Conservation (phyloP, 305 asterid genomes). For the Fraxinus dipetala region DNA sequence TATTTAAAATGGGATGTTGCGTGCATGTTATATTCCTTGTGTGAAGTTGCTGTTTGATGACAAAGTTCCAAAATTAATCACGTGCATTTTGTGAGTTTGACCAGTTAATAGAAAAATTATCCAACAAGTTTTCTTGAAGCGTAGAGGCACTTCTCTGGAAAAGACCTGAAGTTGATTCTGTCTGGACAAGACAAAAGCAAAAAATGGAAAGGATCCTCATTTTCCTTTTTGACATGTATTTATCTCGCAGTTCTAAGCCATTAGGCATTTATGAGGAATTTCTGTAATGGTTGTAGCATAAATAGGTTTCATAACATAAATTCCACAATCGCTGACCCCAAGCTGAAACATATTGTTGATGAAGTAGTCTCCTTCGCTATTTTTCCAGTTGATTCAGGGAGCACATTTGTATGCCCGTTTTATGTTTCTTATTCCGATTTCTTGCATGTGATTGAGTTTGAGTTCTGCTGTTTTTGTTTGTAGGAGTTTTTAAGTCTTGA, state of each 20-base stretch:
- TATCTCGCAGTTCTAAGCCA: background rate
- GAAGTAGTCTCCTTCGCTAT: background rate
- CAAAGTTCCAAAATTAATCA: slow-evolving; percentile 6
- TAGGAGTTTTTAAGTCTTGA: slow-evolving; percentile 35
- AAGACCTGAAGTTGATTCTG: background rate
- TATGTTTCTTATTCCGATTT: slow-evolving; percentile 4
- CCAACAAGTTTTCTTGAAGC: background rate
- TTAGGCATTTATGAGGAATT: slow-evolving; percentile 11
- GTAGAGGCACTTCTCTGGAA: background rate
- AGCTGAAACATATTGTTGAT: slow-evolving; percentile 6
- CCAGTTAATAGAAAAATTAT: background rate
- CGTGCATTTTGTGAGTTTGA: background rate
- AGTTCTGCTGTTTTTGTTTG: slow-evolving; percentile 21
- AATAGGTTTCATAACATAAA: background rate
- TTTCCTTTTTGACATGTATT: background rate
- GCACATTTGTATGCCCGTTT: background rate
- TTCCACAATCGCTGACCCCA: slow-evolving; percentile 3
- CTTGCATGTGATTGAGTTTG: slow-evolving; percentile 12
- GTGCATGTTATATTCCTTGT: background rate
- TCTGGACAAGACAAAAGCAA: slow-evolving; percentile 1
- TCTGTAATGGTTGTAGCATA: background rate
- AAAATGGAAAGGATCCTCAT: background rate
- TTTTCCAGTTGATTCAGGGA: background rate
- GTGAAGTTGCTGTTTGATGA: slow-evolving; percentile 2
- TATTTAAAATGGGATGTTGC: background rate